These are phyloP conservation scores for Scleroderma citrinum DNA, from an alignment of 768 basidiomycete species.

Conservation along the genomic window DNA sequence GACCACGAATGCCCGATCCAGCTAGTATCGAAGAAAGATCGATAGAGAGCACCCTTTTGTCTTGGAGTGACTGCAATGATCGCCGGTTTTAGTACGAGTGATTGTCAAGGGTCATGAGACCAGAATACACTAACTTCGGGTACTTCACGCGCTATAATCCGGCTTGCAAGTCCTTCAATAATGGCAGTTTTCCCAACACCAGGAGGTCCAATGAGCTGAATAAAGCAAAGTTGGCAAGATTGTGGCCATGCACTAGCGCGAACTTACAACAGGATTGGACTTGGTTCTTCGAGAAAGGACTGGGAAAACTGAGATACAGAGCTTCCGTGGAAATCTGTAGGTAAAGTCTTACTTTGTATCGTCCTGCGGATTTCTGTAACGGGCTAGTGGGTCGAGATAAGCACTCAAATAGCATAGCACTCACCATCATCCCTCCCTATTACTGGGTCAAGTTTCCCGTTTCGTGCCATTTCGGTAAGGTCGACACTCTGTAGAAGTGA, in stretches of 20 bases:
- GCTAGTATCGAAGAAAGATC: constrained; percentile 83
- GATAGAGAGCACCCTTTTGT: constrained; percentile 83
- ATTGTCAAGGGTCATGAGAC: neutral
- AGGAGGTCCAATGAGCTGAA: constrained; percentile 73
- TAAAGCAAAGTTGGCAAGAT: neutral
- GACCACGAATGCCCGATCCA: constrained; percentile 86
- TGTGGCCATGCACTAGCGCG: neutral
- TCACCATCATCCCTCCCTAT: constrained; percentile 84
- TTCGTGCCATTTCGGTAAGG: constrained; percentile 73
- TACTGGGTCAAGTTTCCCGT: constrained; percentile 85
- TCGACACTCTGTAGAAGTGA: constrained; percentile 57
- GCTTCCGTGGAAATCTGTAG: neutral
- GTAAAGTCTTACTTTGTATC: constrained; percentile 65
- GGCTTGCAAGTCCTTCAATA: constrained; percentile 79
- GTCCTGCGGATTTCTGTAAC: constrained; percentile 76
- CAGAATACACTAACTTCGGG: constrained; percentile 59
- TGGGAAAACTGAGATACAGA: constrained; percentile 19
- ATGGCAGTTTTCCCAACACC: constrained; percentile 95
- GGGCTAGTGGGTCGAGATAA: neutral
- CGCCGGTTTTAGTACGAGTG: neutral
- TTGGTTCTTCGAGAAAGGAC: constrained; percentile 87
- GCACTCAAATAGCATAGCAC: neutral
- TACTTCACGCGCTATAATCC: constrained; percentile 85
- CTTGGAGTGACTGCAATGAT: constrained; percentile 60
- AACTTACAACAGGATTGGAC: constrained; percentile 78